These are phyloP conservation scores for Geotrichum armillariae DNA, from an alignment of 1,139 yeast genomes.

Conservation along the genomic window DNA sequence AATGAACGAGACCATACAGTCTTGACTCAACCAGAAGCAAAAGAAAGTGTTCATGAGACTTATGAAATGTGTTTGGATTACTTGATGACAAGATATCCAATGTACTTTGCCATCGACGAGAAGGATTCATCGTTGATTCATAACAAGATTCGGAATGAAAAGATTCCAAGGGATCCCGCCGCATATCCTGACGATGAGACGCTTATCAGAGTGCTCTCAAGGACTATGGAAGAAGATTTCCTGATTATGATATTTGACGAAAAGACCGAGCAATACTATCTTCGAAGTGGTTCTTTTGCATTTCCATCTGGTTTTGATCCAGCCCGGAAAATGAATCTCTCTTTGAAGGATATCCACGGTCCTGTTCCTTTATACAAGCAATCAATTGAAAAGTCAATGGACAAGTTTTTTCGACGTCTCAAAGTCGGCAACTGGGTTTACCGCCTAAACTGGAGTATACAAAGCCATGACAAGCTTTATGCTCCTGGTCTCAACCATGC, in stretches of 20 bases:
- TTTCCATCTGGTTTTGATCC: conserved; percentile 82
- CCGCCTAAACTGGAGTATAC: conserved; percentile 63
- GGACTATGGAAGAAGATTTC: conserved; percentile 67
- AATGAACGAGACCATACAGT: conserved; percentile 45
- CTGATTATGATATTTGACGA: conserved; percentile 57
- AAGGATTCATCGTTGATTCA: conserved; percentile 34
- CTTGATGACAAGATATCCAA: conserved; percentile 60
- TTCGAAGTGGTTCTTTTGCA: conserved; percentile 64
- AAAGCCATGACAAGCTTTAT: conserved; percentile 52
- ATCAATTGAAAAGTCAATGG: conserved; percentile 60
- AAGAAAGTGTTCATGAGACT: conserved; percentile 55
- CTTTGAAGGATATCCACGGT: conserved; percentile 49
- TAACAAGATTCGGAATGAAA: conserved; percentile 47
- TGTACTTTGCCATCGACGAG: conserved; percentile 45
- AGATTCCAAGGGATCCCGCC: conserved; percentile 40
- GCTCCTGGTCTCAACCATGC: conserved; percentile 56
- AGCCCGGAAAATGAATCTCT: conserved; percentile 46
- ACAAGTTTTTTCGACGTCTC: conserved; percentile 54
- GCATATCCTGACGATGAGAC: conserved; percentile 18
- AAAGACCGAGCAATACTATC: conserved; percentile 56
- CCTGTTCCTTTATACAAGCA: conserved; percentile 64
- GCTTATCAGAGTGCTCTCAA: conserved; percentile 46
- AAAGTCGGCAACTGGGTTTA: conserved; percentile 55
- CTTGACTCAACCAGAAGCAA: conserved; percentile 44
- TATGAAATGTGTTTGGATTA: conserved; percentile 52